Evolutionary conservation across 2,329 filamentous ascomycete species (phyloP), one percentile per base, ranked within the genome.

Genomic region (Zasmidium citrigriseum): DNA sequence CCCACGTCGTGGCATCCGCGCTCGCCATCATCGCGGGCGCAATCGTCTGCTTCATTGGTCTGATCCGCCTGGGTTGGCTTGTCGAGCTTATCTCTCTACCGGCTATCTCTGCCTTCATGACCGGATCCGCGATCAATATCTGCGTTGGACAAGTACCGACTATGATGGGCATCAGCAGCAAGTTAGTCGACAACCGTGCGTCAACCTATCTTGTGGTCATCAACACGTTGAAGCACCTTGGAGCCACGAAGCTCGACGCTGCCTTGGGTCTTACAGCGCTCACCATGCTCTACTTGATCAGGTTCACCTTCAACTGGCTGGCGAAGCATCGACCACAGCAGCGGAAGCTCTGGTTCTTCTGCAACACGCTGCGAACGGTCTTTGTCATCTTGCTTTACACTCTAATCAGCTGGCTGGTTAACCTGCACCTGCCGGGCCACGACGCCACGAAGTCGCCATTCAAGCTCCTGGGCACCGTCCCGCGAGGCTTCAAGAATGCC

Each of bases 91-190:
- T 98, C 68, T 90, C 95, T 1, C 85, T 97, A 56, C 88, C 91
- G 1, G 90, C 93, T 0, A 90, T 98, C 54, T 93, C 90, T 0
- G 92, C 95, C 2, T 98, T 96, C 79, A 97, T 98, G 90, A 98
- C 95, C 0, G 93, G 93, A 2, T 96, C 93, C 4, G 92, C 93
- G 54, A 83, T 99, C 74, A 96, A 85, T 68, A 98, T 99, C 70
- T 87, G 85, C 16, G 83, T 86, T 22, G 93, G 95, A 29, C 95
- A 99, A 74, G 82, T 97, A 4, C 89, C 90, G 1, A 83, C 83
- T 1, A 78, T 98, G 73, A 84, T 99, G 78, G 95, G 95, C 5
- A 87, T 96, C 70, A 82, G 81, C 1, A 63, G 47, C 2, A 59
- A 51, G 38, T 83, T 84, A 21, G 86, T 95, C 73, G 85, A 87